Evolutionary conservation across 148 eudicot genomes (phyloP).

Genomic region (Dianthus caryophyllus): DNA sequence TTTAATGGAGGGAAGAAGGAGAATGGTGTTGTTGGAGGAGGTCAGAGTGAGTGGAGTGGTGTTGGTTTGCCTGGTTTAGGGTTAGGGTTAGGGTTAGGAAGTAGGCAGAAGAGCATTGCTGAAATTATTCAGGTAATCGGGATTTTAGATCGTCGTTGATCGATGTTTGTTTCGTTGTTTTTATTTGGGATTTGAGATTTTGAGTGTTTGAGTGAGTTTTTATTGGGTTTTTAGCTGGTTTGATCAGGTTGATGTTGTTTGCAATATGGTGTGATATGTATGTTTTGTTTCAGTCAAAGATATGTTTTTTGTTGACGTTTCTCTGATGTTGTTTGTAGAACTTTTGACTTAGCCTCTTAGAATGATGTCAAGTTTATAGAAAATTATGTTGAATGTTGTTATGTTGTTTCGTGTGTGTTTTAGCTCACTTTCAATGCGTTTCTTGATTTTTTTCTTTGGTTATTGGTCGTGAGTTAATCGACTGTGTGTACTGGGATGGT

Average conservation of each 20-base stretch:
- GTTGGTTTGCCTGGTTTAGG: slow-evolving; percentile 86
- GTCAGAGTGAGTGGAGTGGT: slow-evolving; percentile 59
- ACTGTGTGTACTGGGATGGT: too few species aligned
- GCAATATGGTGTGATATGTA: too few species aligned
- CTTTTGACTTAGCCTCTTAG: neutral
- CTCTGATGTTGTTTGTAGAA: too few species aligned
- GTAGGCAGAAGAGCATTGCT: slow-evolving; percentile 71
- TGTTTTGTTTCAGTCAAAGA: neutral
- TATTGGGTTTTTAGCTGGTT: too few species aligned
- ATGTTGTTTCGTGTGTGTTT: too few species aligned
- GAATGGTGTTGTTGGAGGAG: slow-evolving; percentile 24
- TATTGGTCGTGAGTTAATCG: neutral
- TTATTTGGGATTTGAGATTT: slow-evolving; percentile 1
- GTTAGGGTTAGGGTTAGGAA: slow-evolving; percentile 54
- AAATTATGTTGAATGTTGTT: neutral
- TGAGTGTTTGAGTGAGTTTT: neutral
- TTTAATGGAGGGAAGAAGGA: slow-evolving; percentile 29
- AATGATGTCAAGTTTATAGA: neutral
- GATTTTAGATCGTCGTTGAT: neutral
- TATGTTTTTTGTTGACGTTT: too few species aligned
- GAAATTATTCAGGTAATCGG: slow-evolving; percentile 65
- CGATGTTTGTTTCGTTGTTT: neutral
- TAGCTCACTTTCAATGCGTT: too few species aligned
- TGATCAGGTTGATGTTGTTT: too few species aligned
- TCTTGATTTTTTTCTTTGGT: neutral